Conservation (phyloP, 2,329 filamentous ascomycete species). For the Fusarium sp. region DNA sequence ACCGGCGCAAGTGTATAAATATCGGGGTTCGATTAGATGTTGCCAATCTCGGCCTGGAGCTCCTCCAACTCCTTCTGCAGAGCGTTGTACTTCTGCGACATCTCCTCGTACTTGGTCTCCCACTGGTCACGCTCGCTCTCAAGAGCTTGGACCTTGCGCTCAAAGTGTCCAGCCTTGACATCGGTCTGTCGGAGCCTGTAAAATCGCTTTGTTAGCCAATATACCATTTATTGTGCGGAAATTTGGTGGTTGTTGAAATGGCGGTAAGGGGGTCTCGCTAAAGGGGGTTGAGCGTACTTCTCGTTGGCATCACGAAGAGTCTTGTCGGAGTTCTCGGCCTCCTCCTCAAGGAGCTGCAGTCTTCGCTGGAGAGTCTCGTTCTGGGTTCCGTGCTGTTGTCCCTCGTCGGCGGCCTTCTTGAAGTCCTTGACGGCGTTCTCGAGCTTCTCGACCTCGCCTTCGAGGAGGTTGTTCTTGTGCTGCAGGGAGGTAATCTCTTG, state of each 20-base stretch:
- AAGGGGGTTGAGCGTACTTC: constrained; percentile 75
- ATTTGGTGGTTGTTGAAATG: constrained; percentile 30
- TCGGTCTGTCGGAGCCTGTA: constrained; percentile 95
- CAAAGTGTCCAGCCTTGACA: constrained; percentile 98
- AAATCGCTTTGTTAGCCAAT: constrained; percentile 32
- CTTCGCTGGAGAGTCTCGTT: constrained; percentile 92
- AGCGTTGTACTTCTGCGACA: constrained; percentile 85
- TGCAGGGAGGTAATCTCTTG: constrained; percentile 96
- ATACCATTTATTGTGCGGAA: not conserved
- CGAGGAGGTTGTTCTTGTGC: constrained; percentile 94
- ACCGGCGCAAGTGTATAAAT: constrained; percentile 36
- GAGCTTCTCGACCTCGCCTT: constrained; percentile 91
- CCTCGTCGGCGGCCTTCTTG: constrained; percentile 88
- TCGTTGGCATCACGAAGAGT: constrained; percentile 97
- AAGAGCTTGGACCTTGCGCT: constrained; percentile 98
- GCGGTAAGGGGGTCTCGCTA: constrained; percentile 39
- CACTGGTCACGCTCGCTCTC: constrained; percentile 92
- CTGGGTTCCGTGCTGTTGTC: constrained; percentile 84
- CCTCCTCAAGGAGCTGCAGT: constrained; percentile 96
- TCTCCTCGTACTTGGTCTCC: constrained; percentile 98
- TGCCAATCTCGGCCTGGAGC: constrained; percentile 90
- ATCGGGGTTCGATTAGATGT: constrained; percentile 72
- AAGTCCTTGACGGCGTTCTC: constrained; percentile 84
- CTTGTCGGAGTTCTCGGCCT: constrained; percentile 96
- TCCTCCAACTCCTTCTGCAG: constrained; percentile 92